phyloP scores from a whole-genome alignment of 306 rosid species.

The Trifolium fragiferum region DNA sequence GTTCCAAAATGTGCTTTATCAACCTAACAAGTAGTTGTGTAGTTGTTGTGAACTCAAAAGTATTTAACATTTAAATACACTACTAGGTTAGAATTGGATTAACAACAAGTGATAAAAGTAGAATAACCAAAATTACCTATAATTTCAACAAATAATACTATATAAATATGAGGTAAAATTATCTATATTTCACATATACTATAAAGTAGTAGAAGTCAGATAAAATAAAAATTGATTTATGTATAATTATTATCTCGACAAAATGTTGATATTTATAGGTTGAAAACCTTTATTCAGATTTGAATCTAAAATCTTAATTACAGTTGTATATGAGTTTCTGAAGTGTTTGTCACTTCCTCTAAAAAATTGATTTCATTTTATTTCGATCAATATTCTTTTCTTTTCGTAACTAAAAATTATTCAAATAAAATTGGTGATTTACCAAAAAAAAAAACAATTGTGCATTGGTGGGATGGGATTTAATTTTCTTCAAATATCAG shows the following conservation, averaged over 20 bases:
- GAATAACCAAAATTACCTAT: neutral
- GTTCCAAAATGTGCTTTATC: neutral
- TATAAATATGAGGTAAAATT: neutral
- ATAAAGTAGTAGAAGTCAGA: neutral
- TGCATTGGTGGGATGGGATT: neutral
- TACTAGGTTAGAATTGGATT: neutral
- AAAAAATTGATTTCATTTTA: no score
- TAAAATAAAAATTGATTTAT: neutral
- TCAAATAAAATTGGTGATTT: no score
- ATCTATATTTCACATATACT: neutral
- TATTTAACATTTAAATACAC: neutral
- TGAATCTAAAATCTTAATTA: rapidly evolving
- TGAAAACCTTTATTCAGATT: no score
- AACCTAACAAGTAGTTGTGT: neutral
- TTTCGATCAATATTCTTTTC: no score
- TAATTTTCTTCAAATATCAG: neutral
- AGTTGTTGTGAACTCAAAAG: neutral
- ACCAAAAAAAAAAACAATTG: neutral
- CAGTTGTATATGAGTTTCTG: no score
- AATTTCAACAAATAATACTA: neutral
- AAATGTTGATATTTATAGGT: no score
- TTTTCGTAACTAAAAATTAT: no score
- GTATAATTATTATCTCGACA: no score
- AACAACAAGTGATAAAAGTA: neutral
- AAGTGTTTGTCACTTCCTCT: no score